Evolutionary conservation across 208 protist genomes (phyloP), one percentile per base, ranked within the genome.

Genomic region (Leishmania arabica): DNA sequence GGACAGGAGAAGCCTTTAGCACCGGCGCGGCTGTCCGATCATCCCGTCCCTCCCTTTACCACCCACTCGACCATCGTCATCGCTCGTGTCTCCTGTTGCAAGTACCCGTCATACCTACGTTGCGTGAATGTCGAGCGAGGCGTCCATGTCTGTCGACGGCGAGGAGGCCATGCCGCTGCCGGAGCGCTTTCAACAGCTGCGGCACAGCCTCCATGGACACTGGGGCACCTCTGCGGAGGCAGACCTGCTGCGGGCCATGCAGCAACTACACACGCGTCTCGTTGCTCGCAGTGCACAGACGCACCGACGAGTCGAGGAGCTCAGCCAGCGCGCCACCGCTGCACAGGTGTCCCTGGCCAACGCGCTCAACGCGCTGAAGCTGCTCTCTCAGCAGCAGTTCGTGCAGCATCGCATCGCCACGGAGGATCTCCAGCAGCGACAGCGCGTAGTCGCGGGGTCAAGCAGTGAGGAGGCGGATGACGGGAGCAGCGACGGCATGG

Each of bases 361-460:
- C 81, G 79, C 86, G 19, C 87, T 93, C 78, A 94, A 91, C 78
- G 69, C 84, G 3, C 89, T 96, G 40, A 76, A 89, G 37, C 81
- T 95, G 37, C 79, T 96, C 1, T 88, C 93, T 9, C 90, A 96
- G 64, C 82, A 86, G 64, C 86, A 92, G 72, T 96, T 96, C 86
- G 88, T 96, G 34, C 93, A 96, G 81, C 92, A 93, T 62, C 89
- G 93, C 69, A 87, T 96, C 31, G 92, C 87, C 42, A 79, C 79
- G 6, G 90, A 91, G 19, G 89, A 86, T 75, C 85, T 78, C 31
- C 68, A 86, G 77, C 34, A 71, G 65, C 47, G 54, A 60, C 27
- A 75, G 42, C 72, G n/a, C 75, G 8, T 24, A 8, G 37, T 6
- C 19, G 13, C 45, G 21, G 80, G 75, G n/a, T 56, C 70, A 7